A percentile compares a stretch with the other conserved stretches of the same genome.
phyloP scores from a whole-genome alignment of 768 basidiomycete species.

The Rhizopogon vulgaris region DNA sequence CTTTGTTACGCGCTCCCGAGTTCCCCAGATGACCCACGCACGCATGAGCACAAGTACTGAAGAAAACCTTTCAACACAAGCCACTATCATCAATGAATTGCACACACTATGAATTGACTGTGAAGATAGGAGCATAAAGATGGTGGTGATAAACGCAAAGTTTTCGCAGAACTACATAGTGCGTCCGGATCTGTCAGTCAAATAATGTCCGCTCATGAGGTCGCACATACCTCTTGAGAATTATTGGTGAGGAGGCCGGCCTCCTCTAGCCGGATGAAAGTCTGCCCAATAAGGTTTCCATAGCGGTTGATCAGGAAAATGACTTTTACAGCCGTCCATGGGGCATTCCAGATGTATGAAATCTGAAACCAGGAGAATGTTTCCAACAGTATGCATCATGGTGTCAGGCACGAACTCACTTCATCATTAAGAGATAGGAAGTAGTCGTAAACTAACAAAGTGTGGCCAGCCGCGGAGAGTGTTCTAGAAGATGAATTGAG shows the following conservation, averaged over 20 bases:
- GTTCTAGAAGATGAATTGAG: conserved; percentile 1
- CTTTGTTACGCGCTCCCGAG: not conserved
- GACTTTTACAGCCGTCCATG: conserved; percentile 10
- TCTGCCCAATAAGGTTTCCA: conserved; percentile 13
- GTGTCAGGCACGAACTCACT: conserved; percentile 6
- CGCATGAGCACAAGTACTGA: conserved; percentile 21
- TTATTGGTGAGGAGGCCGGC: conserved; percentile 11
- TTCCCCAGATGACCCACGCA: conserved; percentile 18
- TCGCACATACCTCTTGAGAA: conserved; percentile 10
- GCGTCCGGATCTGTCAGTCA: not conserved
- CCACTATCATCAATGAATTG: not conserved
- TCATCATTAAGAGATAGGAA: conserved; percentile 21
- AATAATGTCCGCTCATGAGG: not conserved
- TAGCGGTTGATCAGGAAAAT: conserved; percentile 16
- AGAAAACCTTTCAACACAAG: not conserved
- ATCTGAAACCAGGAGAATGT: not conserved
- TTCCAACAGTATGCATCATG: conserved; percentile 14
- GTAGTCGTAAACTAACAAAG: conserved; percentile 21
- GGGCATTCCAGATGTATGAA: conserved; percentile 7
- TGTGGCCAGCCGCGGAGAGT: conserved; percentile 10
- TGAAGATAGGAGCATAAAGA: conserved; percentile 8
- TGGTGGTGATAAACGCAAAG: not conserved
- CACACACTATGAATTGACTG: conserved; percentile 19
- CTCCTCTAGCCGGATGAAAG: conserved; percentile 15
- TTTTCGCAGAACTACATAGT: conserved; percentile 15